Conservation (phyloP, 495 filamentous ascomycete genomes). For the Aspergillus biplanus region DNA sequence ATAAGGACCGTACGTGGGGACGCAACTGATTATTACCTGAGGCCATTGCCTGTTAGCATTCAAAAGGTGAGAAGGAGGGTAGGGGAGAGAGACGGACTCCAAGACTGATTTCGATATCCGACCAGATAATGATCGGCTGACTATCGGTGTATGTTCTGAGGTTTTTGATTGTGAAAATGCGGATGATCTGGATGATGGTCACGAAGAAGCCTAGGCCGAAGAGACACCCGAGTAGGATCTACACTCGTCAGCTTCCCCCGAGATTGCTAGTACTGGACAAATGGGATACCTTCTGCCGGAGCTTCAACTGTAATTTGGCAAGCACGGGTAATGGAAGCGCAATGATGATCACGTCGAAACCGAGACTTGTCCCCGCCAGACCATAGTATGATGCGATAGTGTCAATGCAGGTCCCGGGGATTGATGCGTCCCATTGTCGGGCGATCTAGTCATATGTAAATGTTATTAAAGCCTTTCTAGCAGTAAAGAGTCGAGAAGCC, state of each 20-base stretch:
- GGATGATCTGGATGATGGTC: constrained; percentile 57
- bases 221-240: constrained; percentile 47
- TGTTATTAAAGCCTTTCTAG: not conserved
- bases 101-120: constrained; percentile 52
- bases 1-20: constrained; percentile 55
- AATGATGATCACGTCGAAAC: constrained; percentile 53
- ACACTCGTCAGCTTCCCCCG: constrained; percentile 10
- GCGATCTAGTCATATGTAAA: constrained; percentile 30
- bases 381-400: constrained; percentile 47
- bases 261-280: constrained; percentile 24
- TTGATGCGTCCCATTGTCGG: constrained; percentile 48
- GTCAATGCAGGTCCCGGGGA: constrained; percentile 46
- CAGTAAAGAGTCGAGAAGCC: not conserved
- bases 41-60: constrained; percentile 5
- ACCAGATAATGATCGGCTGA: constrained; percentile 54
- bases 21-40: constrained; percentile 49
- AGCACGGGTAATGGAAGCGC: constrained; percentile 53
- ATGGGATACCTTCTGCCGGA: constrained; percentile 28
- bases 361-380: constrained; percentile 35
- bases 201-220: constrained; percentile 58
- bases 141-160: constrained; percentile 49
- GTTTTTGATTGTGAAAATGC: constrained; percentile 52
- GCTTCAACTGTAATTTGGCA: constrained; percentile 40
- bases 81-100: constrained; percentile 32
- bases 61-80: not conserved